Conservation (phyloP, 2,329 filamentous ascomycete genomes). For the Stemphylium lycopersici region DNA sequence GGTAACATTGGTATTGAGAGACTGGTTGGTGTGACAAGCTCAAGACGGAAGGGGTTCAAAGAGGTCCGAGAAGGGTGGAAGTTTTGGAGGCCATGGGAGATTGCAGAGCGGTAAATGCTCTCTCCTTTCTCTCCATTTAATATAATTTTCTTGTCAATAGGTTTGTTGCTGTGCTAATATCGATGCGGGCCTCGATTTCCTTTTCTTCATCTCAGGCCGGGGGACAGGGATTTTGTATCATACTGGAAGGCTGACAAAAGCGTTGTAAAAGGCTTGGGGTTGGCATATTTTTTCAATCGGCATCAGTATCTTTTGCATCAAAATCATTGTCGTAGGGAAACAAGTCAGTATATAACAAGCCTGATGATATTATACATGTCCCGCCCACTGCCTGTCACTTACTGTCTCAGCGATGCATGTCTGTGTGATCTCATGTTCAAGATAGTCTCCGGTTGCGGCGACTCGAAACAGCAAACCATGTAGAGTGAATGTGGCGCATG, state of each 20-base stretch:
- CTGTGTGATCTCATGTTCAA: background rate
- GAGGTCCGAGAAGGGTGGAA: conserved; percentile 50
- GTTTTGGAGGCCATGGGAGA: conserved; percentile 50
- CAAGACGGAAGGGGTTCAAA: conserved; percentile 30
- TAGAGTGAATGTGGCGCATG: conserved; percentile 7
- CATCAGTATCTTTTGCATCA: background rate
- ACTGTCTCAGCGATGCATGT: background rate
- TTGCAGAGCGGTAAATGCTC: conserved; percentile 17
- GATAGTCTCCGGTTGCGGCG: background rate
- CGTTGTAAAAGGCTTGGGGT: background rate
- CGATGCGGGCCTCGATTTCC: background rate
- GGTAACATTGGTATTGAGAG: conserved; percentile 85
- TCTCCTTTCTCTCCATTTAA: background rate
- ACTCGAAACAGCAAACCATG: background rate
- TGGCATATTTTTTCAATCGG: background rate
- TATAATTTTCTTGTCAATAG: background rate
- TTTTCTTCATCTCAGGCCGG: background rate
- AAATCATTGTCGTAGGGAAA: background rate
- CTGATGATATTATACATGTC: background rate
- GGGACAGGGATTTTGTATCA: background rate
- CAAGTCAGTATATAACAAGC: background rate
- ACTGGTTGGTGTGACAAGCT: conserved; percentile 73
- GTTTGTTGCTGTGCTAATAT: conserved; percentile 1
- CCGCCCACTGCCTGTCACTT: background rate
- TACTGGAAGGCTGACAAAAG: background rate